These are phyloP conservation scores for Dryas drummondii DNA, from an alignment of 306 rosid species.

Conservation along the genomic window DNA sequence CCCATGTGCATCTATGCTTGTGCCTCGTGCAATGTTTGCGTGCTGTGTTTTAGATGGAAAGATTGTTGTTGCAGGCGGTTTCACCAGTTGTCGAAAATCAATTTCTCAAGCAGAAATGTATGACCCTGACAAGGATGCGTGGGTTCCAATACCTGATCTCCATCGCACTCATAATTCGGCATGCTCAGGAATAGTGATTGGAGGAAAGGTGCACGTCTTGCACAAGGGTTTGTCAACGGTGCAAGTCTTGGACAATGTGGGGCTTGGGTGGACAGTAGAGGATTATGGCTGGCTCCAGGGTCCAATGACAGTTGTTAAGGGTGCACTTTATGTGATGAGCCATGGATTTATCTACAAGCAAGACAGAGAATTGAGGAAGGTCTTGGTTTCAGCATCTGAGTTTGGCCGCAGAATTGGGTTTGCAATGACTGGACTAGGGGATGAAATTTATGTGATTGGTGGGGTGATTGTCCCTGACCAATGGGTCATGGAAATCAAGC, in stretches of 20 bases:
- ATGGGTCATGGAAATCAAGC: constrained; percentile 71
- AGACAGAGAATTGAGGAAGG: constrained; percentile 49
- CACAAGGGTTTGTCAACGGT: constrained; percentile 89
- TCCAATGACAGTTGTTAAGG: constrained; percentile 79
- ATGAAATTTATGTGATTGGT: constrained; percentile 77
- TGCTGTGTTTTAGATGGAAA: constrained; percentile 90
- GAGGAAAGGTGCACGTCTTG: constrained; percentile 79
- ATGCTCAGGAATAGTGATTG: constrained; percentile 83
- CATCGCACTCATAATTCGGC: constrained; percentile 89
- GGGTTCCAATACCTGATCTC: constrained; percentile 84
- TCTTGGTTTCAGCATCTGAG: constrained; percentile 69
- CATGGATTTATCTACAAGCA: constrained; percentile 65
- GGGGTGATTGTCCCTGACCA: constrained; percentile 86
- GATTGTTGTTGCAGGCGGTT: constrained; percentile 95
- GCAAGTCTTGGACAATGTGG: constrained; percentile 71
- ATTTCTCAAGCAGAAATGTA: constrained; percentile 93
- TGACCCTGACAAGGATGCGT: constrained; percentile 77
- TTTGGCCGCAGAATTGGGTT: constrained; percentile 80
- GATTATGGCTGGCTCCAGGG: constrained; percentile 87
- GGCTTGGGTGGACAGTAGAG: constrained; percentile 69
- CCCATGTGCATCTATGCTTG: constrained; percentile 75
- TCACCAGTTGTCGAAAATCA: constrained; percentile 89
- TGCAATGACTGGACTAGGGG: constrained; percentile 76
- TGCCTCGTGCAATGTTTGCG: constrained; percentile 96
- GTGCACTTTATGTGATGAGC: constrained; percentile 82